phyloP scores from a whole-genome alignment of 1,284 basidiomycete genomes.

The Microbotryomycetes sp. region DNA sequence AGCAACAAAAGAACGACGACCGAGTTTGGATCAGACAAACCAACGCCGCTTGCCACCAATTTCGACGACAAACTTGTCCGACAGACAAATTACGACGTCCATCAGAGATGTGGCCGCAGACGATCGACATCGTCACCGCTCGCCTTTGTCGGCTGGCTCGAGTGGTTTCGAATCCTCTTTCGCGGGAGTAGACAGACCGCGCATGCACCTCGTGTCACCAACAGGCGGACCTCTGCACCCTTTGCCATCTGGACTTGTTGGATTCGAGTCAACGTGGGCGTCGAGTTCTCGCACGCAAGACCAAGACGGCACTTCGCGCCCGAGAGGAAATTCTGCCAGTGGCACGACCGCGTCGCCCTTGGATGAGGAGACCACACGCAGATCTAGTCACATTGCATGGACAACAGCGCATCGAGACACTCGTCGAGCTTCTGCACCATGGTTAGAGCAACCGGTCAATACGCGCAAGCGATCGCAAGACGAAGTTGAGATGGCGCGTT shows the following conservation, averaged over 20 bases:
- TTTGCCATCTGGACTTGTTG: constrained; percentile 6
- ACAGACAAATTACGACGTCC: too few species aligned
- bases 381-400: neutral
- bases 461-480: neutral
- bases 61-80: neutral
- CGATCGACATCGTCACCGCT: neutral
- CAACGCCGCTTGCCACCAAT: neutral
- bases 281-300: too few species aligned
- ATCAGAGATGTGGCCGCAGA: too few species aligned
- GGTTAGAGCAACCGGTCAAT: neutral
- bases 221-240: constrained; percentile 5
- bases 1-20: too few species aligned
- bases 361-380: neutral
- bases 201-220: neutral
- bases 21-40: too few species aligned
- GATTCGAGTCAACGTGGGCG: too few species aligned
- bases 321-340: neutral
- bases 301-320: too few species aligned
- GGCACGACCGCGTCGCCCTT: neutral
- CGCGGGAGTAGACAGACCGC: neutral
- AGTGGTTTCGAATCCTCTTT: too few species aligned
- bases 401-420: neutral
- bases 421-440: neutral
- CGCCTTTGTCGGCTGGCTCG: too few species aligned
- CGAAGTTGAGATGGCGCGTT: neutral